phyloP scores from a whole-genome alignment of 225 moss, liverwort and hornwort species.

The Asterella californica region DNA sequence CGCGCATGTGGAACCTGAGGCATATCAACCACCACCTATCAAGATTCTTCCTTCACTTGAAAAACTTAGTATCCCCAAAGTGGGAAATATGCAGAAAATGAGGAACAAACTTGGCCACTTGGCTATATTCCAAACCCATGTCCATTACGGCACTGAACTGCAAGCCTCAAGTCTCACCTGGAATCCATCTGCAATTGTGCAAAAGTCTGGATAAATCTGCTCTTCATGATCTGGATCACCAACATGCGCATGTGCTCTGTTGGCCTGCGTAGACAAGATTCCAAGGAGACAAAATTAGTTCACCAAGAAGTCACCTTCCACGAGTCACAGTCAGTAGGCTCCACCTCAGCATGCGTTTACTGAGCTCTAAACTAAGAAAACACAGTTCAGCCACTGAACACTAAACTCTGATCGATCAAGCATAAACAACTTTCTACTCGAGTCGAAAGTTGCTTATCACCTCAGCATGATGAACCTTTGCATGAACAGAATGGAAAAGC shows the following conservation, averaged over 20 bases:
- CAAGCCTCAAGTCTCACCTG: slow-evolving; percentile 41
- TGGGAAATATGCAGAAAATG: background rate
- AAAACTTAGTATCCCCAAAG: background rate
- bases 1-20: slow-evolving; percentile 67
- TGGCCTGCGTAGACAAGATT: slow-evolving; percentile 36
- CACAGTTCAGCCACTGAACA: background rate
- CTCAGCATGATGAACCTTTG: background rate
- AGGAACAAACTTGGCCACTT: background rate
- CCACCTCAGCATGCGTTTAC: background rate
- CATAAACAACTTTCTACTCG: background rate
- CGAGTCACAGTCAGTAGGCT: no score
- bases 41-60: background rate
- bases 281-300: background rate
- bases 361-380: background rate
- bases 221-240: slow-evolving; percentile 83
- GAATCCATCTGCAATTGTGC: slow-evolving; percentile 88
- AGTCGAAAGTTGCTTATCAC: no score
- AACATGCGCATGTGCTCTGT: slow-evolving; percentile 82
- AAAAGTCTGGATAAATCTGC: slow-evolving; percentile 91
- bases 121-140: background rate
- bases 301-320: background rate
- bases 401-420: background rate
- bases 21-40: background rate
- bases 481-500: background rate
- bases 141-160: background rate